Evolutionary conservation across 2,329 filamentous ascomycete genomes (phyloP).

Genomic region (Botrytis elliptica): DNA sequence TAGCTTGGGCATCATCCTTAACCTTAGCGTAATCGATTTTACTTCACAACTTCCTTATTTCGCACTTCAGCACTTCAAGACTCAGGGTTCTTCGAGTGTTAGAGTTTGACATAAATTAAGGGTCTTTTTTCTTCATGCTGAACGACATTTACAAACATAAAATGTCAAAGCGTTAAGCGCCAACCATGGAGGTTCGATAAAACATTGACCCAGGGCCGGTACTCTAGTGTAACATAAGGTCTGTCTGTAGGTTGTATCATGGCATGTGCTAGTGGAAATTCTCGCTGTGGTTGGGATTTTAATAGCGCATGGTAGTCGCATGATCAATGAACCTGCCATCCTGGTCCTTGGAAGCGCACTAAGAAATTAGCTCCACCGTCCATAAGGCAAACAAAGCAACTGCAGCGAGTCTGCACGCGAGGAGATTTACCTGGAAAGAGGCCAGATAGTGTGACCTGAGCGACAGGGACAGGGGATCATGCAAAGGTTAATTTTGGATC

Average conservation of each 20-base stretch:
- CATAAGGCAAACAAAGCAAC: slow-evolving; percentile 15
- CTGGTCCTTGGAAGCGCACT: slow-evolving; percentile 15
- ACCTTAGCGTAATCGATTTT: neutral
- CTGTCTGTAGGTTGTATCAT: slow-evolving; percentile 3
- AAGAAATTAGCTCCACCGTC: slow-evolving; percentile 6
- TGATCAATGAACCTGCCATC: slow-evolving; percentile 17
- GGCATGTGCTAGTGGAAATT: neutral
- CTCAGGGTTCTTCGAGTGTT: neutral
- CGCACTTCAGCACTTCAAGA: neutral
- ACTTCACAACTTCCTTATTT: neutral
- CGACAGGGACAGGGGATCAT: neutral
- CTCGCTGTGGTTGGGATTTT: neutral
- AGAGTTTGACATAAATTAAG: neutral
- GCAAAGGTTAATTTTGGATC: neutral
- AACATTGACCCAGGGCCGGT: too few relatives aligned
- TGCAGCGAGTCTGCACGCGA: slow-evolving; percentile 8
- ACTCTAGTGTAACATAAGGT: slow-evolving; percentile 3
- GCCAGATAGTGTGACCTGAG: neutral
- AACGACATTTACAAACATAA: neutral
- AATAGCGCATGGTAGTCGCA: slow-evolving; percentile 13
- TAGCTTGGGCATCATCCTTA: slow-evolving; percentile 11
- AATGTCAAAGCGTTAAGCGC: neutral
- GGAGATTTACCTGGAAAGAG: neutral
- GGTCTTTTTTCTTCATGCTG: slow-evolving; percentile 7
- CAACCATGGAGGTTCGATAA: neutral